Conservation (phyloP, 306 rosid genomes). For the Sophora flavescens region DNA sequence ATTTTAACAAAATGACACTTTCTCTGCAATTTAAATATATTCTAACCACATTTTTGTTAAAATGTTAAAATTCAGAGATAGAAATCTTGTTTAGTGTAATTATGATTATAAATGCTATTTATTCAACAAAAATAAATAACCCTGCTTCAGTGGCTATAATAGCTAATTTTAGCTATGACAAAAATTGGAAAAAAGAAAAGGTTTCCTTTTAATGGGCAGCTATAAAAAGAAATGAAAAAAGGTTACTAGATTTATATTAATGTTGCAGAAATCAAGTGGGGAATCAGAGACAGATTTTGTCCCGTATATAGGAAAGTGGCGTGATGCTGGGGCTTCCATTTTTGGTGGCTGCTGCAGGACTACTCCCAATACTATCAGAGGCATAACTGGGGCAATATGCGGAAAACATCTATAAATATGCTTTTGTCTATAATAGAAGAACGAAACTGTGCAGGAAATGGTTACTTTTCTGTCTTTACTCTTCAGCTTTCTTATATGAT, state of each 20-base stretch:
- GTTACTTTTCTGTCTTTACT: constrained; percentile 10
- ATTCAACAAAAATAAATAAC: too few relatives aligned
- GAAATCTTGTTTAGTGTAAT: not conserved
- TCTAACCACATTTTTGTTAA: not conserved
- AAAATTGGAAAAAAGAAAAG: too few relatives aligned
- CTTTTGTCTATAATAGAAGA: constrained; percentile 4
- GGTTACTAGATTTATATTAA: not conserved
- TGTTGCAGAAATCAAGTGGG: constrained; percentile 66
- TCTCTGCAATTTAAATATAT: not conserved
- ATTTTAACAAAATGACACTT: not conserved
- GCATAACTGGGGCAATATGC: constrained; percentile 62
- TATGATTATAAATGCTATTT: too few relatives aligned
- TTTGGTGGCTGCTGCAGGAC: constrained; percentile 98
- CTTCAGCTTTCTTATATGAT: not conserved
- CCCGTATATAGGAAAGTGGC: constrained; percentile 74
- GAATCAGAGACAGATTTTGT: constrained; percentile 74
- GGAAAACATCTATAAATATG: constrained; percentile 35
- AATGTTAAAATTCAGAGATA: not conserved
- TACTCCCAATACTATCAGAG: constrained; percentile 80
- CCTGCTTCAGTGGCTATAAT: too few relatives aligned
- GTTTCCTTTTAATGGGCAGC: too few relatives aligned
- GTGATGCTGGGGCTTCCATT: constrained; percentile 79
- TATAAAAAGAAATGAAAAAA: too few relatives aligned
- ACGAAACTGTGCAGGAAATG: constrained; percentile 2
- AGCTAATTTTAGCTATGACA: too few relatives aligned